A percentile compares a stretch with the other conserved stretches of the same genome.
These are phyloP conservation scores for Ceratobasidium papillatum DNA, from an alignment of 1,284 basidiomycete genomes.

Conservation along the genomic window DNA sequence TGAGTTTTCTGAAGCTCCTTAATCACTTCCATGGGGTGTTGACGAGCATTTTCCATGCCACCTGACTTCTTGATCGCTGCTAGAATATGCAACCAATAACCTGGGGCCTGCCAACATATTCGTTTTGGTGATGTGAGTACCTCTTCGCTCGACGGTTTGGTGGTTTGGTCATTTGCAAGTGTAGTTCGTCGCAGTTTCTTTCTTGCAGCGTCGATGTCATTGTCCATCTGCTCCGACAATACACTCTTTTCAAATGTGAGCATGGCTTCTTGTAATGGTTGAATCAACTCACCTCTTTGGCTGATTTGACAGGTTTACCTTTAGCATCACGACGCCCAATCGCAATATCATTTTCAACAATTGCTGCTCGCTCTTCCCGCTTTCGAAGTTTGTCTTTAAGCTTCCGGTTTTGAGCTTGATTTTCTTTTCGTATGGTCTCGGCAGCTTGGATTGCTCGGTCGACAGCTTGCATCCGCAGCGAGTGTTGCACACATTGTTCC, in stretches of 20 bases:
- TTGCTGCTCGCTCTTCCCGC: background rate
- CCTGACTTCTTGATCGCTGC: background rate
- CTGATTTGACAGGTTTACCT: background rate
- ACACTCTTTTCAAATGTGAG: background rate
- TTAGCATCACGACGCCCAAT: background rate
- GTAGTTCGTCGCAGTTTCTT: background rate
- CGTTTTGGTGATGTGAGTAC: background rate
- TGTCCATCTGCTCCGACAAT: background rate
- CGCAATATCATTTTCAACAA: background rate
- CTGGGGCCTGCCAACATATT: constrained; percentile 1
- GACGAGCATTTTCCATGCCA: background rate
- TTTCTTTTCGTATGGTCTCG: background rate
- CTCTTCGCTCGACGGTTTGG: background rate
- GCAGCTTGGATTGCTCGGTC: background rate
- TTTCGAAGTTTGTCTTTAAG: background rate
- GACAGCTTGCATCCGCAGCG: background rate
- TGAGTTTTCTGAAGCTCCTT: constrained; percentile 3
- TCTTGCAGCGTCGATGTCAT: background rate
- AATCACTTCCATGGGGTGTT: background rate
- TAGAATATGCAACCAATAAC: constrained; percentile 4
- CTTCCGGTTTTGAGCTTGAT: background rate
- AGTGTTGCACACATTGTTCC: background rate
- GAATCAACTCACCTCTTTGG: background rate
- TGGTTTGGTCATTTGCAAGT: background rate
- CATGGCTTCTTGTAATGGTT: background rate